phyloP scores from a whole-genome alignment of 495 filamentous ascomycete species.

The Tetracladium marchalianum region DNA sequence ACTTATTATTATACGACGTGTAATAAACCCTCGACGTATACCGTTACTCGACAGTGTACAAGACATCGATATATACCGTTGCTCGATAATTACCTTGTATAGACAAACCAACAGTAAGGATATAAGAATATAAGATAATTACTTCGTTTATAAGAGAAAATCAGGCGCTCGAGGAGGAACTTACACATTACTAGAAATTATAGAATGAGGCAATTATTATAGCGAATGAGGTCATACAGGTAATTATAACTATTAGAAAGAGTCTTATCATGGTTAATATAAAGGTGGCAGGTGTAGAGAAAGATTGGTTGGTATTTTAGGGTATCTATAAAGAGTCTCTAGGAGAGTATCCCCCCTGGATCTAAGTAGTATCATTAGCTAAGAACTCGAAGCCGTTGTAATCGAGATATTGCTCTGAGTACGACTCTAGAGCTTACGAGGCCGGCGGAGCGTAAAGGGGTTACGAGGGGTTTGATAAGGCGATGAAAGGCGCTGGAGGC shows the following conservation, averaged over 20 bases:
- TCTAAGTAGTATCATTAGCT: conserved; percentile 3
- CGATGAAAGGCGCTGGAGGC: neutral
- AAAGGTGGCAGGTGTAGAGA: conserved; percentile 6
- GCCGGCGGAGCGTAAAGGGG: neutral
- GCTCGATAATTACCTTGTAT: too few species aligned
- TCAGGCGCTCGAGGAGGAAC: conserved; percentile 6
- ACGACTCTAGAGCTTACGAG: neutral
- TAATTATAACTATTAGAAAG: conserved; percentile 4
- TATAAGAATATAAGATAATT: conserved; percentile 9
- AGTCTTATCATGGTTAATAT: conserved; percentile 2
- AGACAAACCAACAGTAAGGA: too few species aligned
- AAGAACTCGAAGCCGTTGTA: conserved; percentile 7
- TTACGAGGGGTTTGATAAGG: neutral
- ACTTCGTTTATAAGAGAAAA: conserved; percentile 7
- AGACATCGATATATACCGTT: too few species aligned
- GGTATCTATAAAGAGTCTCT: conserved; percentile 9
- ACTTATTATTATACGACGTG: too few species aligned
- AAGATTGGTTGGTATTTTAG: conserved; percentile 10
- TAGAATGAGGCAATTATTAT: conserved; percentile 4
- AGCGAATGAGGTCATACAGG: conserved; percentile 4
- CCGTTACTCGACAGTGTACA: too few species aligned
- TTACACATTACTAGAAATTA: neutral
- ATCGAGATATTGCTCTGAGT: conserved; percentile 1
- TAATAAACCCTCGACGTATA: too few species aligned
- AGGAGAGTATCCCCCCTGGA: neutral